A percentile compares a stretch with the other conserved stretches of the same genome.
Evolutionary conservation across 108 stramenopile species (phyloP).

Genomic region (Bacterosira constricta): DNA sequence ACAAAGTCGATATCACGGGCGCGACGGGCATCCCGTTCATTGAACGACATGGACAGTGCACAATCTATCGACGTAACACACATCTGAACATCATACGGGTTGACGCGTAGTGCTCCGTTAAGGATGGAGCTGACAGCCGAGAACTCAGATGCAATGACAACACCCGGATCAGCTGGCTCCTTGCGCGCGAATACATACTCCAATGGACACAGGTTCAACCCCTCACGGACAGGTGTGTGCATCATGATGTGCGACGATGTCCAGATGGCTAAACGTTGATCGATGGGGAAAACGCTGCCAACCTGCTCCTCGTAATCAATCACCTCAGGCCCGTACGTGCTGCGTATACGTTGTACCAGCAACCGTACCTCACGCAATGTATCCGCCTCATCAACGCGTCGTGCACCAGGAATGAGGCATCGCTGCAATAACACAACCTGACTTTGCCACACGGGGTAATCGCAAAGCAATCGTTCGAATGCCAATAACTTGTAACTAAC

Average conservation of each 20-base stretch:
- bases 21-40: conserved; percentile 88
- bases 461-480: conserved; percentile 91
- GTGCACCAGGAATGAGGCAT: conserved; percentile 79
- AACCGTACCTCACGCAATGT: conserved; percentile 75
- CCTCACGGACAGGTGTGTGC: conserved; percentile 93
- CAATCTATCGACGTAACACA: conserved; percentile 90
- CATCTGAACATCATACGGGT: conserved; percentile 95
- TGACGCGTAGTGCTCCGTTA: conserved; percentile 97
- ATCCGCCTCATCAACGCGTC: conserved; percentile 86
- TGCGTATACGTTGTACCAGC: conserved; percentile 82
- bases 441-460: conserved; percentile 89
- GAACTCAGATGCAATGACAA: conserved; percentile 97
- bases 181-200: conserved; percentile 94
- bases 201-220: conserved; percentile 95
- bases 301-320: conserved; percentile 91
- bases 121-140: conserved; percentile 94
- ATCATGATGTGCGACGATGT: conserved; percentile 86
- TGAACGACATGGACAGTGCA: conserved; percentile 86
- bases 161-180: conserved; percentile 82
- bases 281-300: conserved; percentile 73
- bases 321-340: conserved; percentile 78
- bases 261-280: conserved; percentile 91
- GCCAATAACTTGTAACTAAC: conserved; percentile 94
- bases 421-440: conserved; percentile 96
- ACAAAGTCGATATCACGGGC: conserved; percentile 97